These are phyloP conservation scores for Cladosporium sp. DNA, from an alignment of 2,329 filamentous ascomycete species.

Conservation along the genomic window DNA sequence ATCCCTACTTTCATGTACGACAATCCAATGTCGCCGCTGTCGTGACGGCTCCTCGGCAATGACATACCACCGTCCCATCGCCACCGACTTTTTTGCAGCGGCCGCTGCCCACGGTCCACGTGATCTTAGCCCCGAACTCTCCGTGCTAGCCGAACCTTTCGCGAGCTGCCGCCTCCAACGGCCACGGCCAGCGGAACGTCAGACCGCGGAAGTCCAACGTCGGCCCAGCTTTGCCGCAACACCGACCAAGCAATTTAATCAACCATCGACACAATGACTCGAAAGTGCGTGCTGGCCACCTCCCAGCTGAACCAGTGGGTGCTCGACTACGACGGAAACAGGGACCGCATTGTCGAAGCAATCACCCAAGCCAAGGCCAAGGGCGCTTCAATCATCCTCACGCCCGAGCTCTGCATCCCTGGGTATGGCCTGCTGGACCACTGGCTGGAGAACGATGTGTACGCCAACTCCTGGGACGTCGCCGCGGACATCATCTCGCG, in stretches of 20 bases:
- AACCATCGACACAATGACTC: conserved; percentile 20
- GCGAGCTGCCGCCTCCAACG: not conserved
- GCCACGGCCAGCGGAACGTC: not conserved
- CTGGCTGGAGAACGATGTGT: conserved; percentile 41
- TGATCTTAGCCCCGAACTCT: too few species aligned
- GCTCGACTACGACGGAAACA: conserved; percentile 60
- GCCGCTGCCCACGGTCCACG: too few species aligned
- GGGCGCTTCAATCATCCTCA: conserved; percentile 53
- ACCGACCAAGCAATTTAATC: conserved; percentile 4
- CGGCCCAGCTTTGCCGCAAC: conserved; percentile 5
- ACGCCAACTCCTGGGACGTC: conserved; percentile 51
- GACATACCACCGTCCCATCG: too few species aligned
- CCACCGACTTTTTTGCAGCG: too few species aligned
- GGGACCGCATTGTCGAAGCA: conserved; percentile 56
- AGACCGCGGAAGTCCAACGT: not conserved
- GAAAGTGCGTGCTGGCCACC: conserved; percentile 37
- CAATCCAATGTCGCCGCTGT: too few species aligned
- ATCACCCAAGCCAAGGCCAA: conserved; percentile 54
- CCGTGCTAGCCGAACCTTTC: too few species aligned
- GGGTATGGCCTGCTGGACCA: conserved; percentile 65
- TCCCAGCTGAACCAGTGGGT: conserved; percentile 41
- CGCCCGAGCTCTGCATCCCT: conserved; percentile 46
- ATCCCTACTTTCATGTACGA: too few species aligned
- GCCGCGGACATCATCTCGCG: conserved; percentile 56
- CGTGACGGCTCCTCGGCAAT: too few species aligned